Conservation (phyloP, 306 rosid genomes). For the Cucurbita maxima region DNA sequence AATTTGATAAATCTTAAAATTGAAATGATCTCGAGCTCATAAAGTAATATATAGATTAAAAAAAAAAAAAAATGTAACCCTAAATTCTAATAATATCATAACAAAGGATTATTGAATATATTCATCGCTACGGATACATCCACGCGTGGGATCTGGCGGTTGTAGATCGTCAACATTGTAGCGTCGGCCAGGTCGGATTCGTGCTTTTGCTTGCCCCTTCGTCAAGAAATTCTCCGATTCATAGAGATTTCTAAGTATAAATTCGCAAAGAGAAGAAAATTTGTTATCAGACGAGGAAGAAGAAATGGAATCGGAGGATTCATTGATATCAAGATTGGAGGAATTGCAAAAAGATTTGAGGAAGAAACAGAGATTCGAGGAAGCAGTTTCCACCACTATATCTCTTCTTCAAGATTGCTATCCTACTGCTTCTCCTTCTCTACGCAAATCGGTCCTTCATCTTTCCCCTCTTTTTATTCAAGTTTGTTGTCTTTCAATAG, state of each 20-base stretch:
- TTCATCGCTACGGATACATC: not conserved
- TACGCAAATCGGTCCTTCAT: conserved; percentile 39
- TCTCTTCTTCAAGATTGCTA: conserved; percentile 39
- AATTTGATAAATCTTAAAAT: too few species aligned
- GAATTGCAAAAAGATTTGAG: conserved; percentile 43
- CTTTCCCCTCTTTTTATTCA: not conserved
- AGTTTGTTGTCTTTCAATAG: not conserved
- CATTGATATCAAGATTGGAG: conserved; percentile 42
- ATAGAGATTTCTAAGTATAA: not conserved
- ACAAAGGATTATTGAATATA: too few species aligned
- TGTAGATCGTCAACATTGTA: not conserved
- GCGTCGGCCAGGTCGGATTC: not conserved
- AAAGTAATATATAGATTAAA: too few species aligned
- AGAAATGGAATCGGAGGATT: conserved; percentile 37
- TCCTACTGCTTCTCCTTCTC: conserved; percentile 49
- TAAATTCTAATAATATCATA: too few species aligned
- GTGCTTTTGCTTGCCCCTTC: not conserved
- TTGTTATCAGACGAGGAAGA: conserved; percentile 5
- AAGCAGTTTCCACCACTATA: conserved; percentile 43
- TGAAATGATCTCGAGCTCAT: too few species aligned
- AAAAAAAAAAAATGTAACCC: too few species aligned
- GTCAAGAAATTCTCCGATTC: conserved; percentile 5
- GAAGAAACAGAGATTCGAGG: conserved; percentile 6
- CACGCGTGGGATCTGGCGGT: not conserved
- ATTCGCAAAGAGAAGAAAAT: not conserved